Conservation (phyloP, 306 rosid genomes). For the Amphicarpaea edgeworthii region DNA sequence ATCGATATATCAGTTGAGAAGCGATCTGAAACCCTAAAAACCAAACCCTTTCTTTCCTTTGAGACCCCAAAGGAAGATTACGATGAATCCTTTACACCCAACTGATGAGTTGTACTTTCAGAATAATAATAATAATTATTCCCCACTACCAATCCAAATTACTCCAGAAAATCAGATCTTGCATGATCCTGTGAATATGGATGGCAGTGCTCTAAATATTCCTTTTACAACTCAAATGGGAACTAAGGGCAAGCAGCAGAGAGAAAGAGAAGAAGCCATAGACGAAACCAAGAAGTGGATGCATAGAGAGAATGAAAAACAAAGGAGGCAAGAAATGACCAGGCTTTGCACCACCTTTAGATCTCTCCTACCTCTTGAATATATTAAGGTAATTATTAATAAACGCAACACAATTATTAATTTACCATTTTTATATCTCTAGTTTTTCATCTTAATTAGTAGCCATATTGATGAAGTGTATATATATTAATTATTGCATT, state of each 20-base stretch:
- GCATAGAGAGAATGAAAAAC: slow-evolving; percentile 65
- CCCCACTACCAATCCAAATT: slow-evolving; percentile 49
- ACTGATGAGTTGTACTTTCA: slow-evolving; percentile 53
- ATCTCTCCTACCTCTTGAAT: slow-evolving; percentile 54
- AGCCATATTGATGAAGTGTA: neutral
- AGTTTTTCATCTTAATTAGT: neutral
- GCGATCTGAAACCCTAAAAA: slow-evolving; percentile 47
- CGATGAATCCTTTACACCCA: slow-evolving; percentile 58
- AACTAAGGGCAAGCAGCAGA: slow-evolving; percentile 37
- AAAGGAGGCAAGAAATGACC: slow-evolving; percentile 73
- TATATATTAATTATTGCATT: neutral
- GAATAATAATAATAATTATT: slow-evolving; percentile 41
- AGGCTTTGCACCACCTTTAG: slow-evolving; percentile 56
- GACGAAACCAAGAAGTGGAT: slow-evolving; percentile 45
- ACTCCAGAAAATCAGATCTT: slow-evolving; percentile 57
- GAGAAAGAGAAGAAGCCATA: slow-evolving; percentile 35
- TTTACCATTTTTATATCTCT: neutral
- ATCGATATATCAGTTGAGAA: neutral
- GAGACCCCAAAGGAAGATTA: slow-evolving; percentile 7
- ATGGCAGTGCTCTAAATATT: neutral
- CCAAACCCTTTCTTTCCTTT: slow-evolving; percentile 8
- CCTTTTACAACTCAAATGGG: neutral
- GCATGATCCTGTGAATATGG: slow-evolving; percentile 43
- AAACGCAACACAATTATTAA: neutral
- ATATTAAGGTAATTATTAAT: slow-evolving; percentile 45